A percentile compares a stretch with the other conserved stretches of the same genome.
phyloP scores from a whole-genome alignment of 1,284 basidiomycete genomes.

The Uromyces viciae-fabae region DNA sequence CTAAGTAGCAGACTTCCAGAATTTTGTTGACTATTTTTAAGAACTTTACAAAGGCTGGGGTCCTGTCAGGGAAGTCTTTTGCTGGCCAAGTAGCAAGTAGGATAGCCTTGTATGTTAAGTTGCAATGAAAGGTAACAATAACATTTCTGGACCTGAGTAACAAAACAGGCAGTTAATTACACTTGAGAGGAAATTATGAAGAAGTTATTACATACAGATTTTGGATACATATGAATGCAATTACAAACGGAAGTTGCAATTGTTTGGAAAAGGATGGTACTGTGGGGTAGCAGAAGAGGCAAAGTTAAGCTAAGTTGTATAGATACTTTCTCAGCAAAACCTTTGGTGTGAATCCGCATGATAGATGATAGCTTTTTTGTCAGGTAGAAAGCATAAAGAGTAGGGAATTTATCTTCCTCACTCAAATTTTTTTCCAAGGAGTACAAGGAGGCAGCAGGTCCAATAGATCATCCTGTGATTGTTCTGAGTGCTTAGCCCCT shows the following conservation, averaged over 20 bases:
- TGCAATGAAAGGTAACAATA: background rate
- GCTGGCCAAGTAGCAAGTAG: background rate
- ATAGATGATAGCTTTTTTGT: background rate
- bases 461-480: too few relatives aligned
- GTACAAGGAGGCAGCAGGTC: too few relatives aligned
- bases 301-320: background rate
- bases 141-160: background rate
- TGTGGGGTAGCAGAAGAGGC: background rate
- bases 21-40: background rate
- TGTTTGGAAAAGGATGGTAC: background rate
- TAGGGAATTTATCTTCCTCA: background rate
- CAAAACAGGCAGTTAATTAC: background rate
- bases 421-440: too few relatives aligned
- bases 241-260: background rate
- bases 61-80: background rate
- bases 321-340: background rate
- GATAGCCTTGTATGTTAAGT: background rate
- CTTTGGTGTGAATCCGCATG: background rate
- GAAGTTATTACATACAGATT: background rate
- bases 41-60: background rate
- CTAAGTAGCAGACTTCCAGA: background rate
- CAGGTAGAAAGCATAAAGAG: background rate
- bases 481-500: too few relatives aligned
- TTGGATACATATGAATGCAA: background rate
- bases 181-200: background rate